Evolutionary conservation across 345 rosid species (phyloP).

Genomic region (Pistacia vera): DNA sequence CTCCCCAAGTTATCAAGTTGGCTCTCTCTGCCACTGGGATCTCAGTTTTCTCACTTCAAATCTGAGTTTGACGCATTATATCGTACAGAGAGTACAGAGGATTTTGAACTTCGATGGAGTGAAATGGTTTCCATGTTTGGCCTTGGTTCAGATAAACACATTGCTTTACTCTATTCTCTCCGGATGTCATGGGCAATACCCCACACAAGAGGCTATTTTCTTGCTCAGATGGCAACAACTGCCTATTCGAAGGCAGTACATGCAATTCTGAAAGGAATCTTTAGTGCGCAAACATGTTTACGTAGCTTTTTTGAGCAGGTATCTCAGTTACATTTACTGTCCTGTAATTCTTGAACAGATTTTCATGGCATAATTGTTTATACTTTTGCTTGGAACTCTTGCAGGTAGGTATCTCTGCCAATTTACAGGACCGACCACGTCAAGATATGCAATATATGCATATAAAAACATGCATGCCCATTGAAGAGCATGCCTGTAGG

Average conservation of each 20-base stretch:
- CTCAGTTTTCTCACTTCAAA: slow-evolving; percentile 40
- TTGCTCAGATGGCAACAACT: slow-evolving; percentile 38
- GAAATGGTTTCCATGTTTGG: slow-evolving; percentile 47
- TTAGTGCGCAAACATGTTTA: slow-evolving; percentile 30
- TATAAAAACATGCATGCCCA: slow-evolving; percentile 31
- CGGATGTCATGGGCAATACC: slow-evolving; percentile 38
- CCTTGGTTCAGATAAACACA: slow-evolving; percentile 45
- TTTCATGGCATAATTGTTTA: not conserved
- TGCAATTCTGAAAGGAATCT: slow-evolving; percentile 35
- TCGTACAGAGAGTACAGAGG: slow-evolving; percentile 39
- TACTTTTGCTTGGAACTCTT: slow-evolving; percentile 11
- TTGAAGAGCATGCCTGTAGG: slow-evolving; percentile 35
- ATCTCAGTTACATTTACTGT: slow-evolving; percentile 13
- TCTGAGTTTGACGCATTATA: slow-evolving; percentile 42
- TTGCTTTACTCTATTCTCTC: slow-evolving; percentile 37
- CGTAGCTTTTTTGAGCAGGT: slow-evolving; percentile 44
- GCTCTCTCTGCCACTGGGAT: slow-evolving; percentile 41
- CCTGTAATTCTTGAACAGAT: not conserved
- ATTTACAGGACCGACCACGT: slow-evolving; percentile 29
- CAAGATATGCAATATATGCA: slow-evolving; percentile 28
- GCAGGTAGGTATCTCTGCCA: slow-evolving; percentile 30
- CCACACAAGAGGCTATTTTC: slow-evolving; percentile 35
- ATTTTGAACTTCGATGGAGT: slow-evolving; percentile 48
- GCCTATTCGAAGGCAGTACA: slow-evolving; percentile 33
- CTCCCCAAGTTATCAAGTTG: slow-evolving; percentile 45